Evolutionary conservation across 2,329 filamentous ascomycete species (phyloP), one percentile per base, ranked within the genome.

Genomic region (Sordariomycetes sp.): DNA sequence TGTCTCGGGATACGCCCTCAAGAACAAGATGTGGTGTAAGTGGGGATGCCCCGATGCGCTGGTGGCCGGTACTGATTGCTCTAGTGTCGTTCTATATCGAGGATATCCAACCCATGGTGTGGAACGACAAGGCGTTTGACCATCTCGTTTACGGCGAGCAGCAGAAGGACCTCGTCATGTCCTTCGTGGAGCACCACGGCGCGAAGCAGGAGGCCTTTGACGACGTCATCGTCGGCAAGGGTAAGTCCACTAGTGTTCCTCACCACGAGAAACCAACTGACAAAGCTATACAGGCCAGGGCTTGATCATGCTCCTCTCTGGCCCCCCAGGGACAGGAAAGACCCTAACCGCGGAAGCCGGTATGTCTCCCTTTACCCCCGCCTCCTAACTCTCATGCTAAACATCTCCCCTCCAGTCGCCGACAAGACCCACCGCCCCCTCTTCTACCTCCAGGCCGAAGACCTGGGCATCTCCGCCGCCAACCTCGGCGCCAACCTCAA

Each of bases 241-340:
- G 56, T 58, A 53, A 40, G 56, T 43, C 35, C 28, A 3, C 37
- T 16, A 3, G 12, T 43, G 18, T 10, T n/a, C 37, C 37, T n/a
- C 37, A 43, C 37, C 14, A 3, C 14, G 14, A 43, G 12, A 10
- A 43, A 3, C 18, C 3, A 4, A 24, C 24, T 48, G 54, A 37
- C 35, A 48, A 6, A 55, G 24, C 3, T 8, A 8, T 37, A 18
- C 34, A 64, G 66, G 73, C 18, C 68, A 74, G 55, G 75, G 75
- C 3, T 68, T 79, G 20, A 72, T 79, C 51, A 70, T 76, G 53
- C 69, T 79, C 1, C 68, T 79, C 4, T 74, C 71, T n/a, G 72
- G 90, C 3, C 88, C 89, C 4, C 90, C 91, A 0, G 91, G 90
- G 20, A 93, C 90, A 0, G 91, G 91, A 55, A 96, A 96, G 73